A percentile compares a stretch with the other conserved stretches of the same genome.
These are phyloP conservation scores for Wickerhamiella bombiphila DNA, from an alignment of 805 yeast species.

Conservation along the genomic window DNA sequence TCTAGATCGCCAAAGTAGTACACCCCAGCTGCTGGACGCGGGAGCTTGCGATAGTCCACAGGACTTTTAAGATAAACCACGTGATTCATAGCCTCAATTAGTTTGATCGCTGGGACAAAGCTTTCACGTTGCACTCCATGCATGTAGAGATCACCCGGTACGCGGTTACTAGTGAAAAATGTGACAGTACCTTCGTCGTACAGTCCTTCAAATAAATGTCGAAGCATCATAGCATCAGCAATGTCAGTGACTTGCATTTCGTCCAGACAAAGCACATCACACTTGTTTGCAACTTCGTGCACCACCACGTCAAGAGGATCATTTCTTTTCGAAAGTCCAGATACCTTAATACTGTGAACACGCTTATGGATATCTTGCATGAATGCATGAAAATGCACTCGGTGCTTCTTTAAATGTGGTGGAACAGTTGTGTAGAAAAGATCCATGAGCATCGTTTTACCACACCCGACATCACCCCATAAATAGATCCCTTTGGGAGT, in stretches of 20 bases:
- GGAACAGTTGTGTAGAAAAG: conserved; percentile 80
- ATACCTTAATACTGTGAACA: conserved; percentile 54
- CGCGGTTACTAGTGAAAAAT: conserved; percentile 89
- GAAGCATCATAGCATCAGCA: conserved; percentile 92
- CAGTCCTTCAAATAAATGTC: conserved; percentile 54
- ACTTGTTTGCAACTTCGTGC: conserved; percentile 58
- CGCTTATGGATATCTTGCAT: conserved; percentile 90
- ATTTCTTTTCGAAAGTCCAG: conserved; percentile 61
- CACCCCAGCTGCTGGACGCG: conserved; percentile 50
- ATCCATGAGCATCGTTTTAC: conserved; percentile 97
- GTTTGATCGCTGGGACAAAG: conserved; percentile 81
- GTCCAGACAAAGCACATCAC: conserved; percentile 82
- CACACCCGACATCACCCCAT: conserved; percentile 97
- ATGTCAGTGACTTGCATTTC: conserved; percentile 98
- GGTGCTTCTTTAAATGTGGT: conserved; percentile 51
- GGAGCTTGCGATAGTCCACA: conserved; percentile 82
- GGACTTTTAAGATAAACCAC: conserved; percentile 79
- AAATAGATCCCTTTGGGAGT: conserved; percentile 73
- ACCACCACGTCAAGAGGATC: conserved; percentile 67
- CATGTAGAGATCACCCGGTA: conserved; percentile 83
- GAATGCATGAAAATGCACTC: conserved; percentile 92
- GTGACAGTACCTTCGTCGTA: conserved; percentile 64
- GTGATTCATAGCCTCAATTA: conserved; percentile 55
- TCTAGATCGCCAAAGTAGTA: conserved; percentile 30
- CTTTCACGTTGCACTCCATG: conserved; percentile 89